Evolutionary conservation across 169 alveolate genomes (phyloP).

Genomic region (Eimeria mitis): DNA sequence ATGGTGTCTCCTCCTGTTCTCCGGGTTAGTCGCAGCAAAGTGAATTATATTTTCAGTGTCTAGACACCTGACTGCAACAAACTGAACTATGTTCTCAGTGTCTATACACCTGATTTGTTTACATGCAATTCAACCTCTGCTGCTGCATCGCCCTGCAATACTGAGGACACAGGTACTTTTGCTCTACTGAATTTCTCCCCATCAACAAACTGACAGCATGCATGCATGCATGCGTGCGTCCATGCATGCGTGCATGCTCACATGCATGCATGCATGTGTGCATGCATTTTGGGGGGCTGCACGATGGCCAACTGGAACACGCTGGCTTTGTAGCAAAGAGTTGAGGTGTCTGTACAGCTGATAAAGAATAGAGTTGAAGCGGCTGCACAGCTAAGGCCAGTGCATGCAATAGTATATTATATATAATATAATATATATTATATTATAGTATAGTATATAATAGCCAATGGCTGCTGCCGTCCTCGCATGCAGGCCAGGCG

Average conservation of each 20-base stretch:
- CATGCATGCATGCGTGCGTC: not conserved
- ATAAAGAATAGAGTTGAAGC: too few relatives aligned
- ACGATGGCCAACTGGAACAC: not conserved
- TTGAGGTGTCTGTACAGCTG: not conserved
- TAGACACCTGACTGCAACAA: not conserved
- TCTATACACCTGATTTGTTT: not conserved
- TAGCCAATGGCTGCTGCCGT: not conserved
- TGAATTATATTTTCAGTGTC: not conserved
- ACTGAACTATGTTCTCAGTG: too few relatives aligned
- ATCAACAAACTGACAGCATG: not conserved
- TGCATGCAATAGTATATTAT: too few relatives aligned
- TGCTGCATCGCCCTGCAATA: not conserved
- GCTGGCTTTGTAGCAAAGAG: not conserved
- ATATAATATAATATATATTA: too few relatives aligned
- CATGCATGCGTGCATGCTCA: not conserved
- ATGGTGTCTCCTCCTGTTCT: not conserved
- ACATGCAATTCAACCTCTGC: not conserved
- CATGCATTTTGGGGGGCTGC: not conserved
- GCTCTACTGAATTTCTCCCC: not conserved
- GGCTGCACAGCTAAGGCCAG: not conserved
- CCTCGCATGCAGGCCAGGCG: not conserved
- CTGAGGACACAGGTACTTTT: not conserved
- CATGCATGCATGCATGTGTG: not conserved
- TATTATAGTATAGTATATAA: not conserved
- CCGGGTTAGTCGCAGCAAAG: not conserved